Conservation (phyloP, 306 rosid genomes). For the Begonia masoniana region DNA sequence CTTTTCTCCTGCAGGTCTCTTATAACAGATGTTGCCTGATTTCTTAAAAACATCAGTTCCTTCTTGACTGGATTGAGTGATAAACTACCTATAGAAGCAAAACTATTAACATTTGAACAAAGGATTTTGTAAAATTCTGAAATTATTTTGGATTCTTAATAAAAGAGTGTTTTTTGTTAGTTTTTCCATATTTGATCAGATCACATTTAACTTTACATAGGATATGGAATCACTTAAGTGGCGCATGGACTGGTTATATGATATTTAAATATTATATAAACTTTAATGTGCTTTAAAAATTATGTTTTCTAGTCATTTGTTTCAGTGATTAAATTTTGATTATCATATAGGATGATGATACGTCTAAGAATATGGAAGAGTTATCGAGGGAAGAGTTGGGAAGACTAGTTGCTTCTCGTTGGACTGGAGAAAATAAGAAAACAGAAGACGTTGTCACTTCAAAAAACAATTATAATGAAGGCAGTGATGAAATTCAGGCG, state of each 20-base stretch:
- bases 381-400: constrained; percentile 94
- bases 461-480: constrained; percentile 28
- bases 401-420: constrained; percentile 96
- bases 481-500: constrained; percentile 22
- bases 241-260: not conserved
- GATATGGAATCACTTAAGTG: too few species aligned
- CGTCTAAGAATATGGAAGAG: constrained; percentile 50
- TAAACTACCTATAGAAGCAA: too few species aligned
- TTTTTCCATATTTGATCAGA: not conserved
- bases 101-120: too few species aligned
- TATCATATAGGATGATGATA: constrained; percentile 37
- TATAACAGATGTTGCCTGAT: too few species aligned
- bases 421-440: constrained; percentile 72
- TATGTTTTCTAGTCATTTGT: constrained; percentile 10
- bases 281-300: not conserved
- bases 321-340: constrained; percentile 10
- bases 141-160: too few species aligned
- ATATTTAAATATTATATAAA: not conserved
- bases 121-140: too few species aligned
- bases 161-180: not conserved
- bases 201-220: too few species aligned
- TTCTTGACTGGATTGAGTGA: too few species aligned
- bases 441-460: constrained; percentile 28
- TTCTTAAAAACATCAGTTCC: too few species aligned
- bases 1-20: too few species aligned